Conservation (phyloP, 139 green algal species). For the Chlamydomonas urium region DNA sequence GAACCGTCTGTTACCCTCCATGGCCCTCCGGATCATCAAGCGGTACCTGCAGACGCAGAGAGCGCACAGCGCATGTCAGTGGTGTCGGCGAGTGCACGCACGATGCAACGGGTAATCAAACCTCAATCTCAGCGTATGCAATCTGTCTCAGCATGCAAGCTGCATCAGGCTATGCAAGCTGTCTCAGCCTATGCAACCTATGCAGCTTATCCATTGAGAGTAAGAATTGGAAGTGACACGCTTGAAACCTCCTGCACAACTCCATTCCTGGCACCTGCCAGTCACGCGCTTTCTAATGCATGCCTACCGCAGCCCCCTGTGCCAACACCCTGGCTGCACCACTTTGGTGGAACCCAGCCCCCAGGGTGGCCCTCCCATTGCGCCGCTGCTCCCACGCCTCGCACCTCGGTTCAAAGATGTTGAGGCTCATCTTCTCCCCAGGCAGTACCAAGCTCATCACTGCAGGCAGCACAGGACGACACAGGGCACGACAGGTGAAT, state of each 20-base stretch:
- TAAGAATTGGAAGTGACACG: no score
- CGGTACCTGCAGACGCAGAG: slow-evolving; percentile 58
- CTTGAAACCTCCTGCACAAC: no score
- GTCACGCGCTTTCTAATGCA: neutral
- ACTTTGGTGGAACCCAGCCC: neutral
- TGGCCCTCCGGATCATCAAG: slow-evolving; percentile 79
- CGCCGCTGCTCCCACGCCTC: neutral
- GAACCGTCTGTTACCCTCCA: slow-evolving; percentile 68
- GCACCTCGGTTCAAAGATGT: slow-evolving; percentile 94
- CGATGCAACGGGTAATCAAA: neutral
- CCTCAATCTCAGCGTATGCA: neutral
- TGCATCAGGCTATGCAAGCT: neutral
- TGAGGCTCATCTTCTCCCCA: slow-evolving; percentile 80
- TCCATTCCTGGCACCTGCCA: neutral
- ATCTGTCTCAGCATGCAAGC: neutral
- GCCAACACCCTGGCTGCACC: no score
- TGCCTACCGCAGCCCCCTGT: neutral
- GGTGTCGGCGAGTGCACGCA: no score
- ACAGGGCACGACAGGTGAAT: neutral
- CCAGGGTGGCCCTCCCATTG: neutral
- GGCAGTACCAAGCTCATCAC: slow-evolving; percentile 85
- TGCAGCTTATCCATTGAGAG: neutral
- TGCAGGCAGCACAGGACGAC: neutral
- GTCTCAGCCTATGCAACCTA: neutral
- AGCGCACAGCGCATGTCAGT: slow-evolving; percentile 1